Percentiles rank a stretch among this genome's conserved stretches.
Evolutionary conservation across 2,329 filamentous ascomycete genomes (phyloP).

Genomic region (Pseudogymnoascus sp.): DNA sequence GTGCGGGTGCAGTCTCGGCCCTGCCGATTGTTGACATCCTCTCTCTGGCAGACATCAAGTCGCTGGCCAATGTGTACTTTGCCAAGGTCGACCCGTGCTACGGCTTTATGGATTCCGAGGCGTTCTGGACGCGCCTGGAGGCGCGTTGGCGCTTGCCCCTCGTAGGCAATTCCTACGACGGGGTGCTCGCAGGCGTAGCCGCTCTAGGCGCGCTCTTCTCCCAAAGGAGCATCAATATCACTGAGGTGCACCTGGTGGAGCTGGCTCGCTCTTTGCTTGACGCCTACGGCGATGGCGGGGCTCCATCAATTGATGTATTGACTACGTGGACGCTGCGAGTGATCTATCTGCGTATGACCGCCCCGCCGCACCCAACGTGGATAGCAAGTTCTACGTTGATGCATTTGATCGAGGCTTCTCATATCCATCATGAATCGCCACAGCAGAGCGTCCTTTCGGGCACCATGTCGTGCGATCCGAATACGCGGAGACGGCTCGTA

Average conservation of each 20-base stretch:
- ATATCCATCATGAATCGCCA: conserved; percentile 35
- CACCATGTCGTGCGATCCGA: conserved; percentile 21
- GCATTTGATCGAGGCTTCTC: conserved; percentile 48
- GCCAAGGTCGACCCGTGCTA: conserved; percentile 45
- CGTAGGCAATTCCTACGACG: conserved; percentile 30
- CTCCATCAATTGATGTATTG: conserved; percentile 32
- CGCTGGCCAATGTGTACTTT: conserved; percentile 41
- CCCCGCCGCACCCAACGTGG: conserved; percentile 45
- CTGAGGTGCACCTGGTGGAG: neutral
- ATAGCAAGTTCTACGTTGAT: conserved; percentile 49
- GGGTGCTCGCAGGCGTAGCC: conserved; percentile 46
- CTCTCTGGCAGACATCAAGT: conserved; percentile 39
- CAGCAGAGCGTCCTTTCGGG: neutral
- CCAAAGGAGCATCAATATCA: conserved; percentile 19
- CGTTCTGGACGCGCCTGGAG: conserved; percentile 26
- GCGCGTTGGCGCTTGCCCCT: conserved; percentile 29
- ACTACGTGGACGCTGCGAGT: conserved; percentile 46
- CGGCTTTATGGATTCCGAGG: conserved; percentile 34
- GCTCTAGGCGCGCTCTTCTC: conserved; percentile 46
- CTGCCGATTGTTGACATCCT: conserved; percentile 38
- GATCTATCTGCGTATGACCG: conserved; percentile 44
- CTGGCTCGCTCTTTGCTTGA: neutral
- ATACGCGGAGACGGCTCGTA: conserved; percentile 36
- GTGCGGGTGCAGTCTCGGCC: conserved; percentile 18
- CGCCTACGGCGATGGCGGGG: neutral